Evolutionary conservation across 2,329 filamentous ascomycete species (phyloP).

Genomic region (Clonostachys byssicola): DNA sequence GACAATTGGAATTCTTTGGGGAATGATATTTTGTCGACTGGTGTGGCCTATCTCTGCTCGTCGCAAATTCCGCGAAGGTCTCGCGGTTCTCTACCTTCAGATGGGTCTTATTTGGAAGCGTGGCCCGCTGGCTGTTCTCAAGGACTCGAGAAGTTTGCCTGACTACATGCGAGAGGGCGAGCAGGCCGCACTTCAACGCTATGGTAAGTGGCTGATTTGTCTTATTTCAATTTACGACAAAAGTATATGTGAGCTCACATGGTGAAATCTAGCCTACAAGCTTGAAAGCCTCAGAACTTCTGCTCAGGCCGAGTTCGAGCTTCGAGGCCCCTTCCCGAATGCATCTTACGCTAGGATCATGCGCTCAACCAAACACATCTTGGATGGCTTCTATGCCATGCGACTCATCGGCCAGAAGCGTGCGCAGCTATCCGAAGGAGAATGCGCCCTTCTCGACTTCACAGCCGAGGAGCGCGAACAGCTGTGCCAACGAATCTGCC

Average conservation of each 20-base stretch:
- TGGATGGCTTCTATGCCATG: slow-evolving; percentile 96
- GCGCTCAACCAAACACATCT: slow-evolving; percentile 74
- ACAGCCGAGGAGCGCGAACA: slow-evolving; percentile 76
- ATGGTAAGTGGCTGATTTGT: slow-evolving; percentile 31
- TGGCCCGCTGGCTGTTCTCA: slow-evolving; percentile 75
- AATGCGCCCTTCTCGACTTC: slow-evolving; percentile 74
- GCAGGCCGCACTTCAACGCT: slow-evolving; percentile 81
- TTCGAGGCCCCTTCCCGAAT: slow-evolving; percentile 81
- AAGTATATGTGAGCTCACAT: slow-evolving; percentile 2
- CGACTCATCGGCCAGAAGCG: slow-evolving; percentile 86
- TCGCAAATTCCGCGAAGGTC: slow-evolving; percentile 80
- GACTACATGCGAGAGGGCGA: slow-evolving; percentile 87
- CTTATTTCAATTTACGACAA: not conserved
- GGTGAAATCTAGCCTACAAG: slow-evolving; percentile 43
- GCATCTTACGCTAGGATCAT: slow-evolving; percentile 71
- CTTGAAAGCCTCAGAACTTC: slow-evolving; percentile 70
- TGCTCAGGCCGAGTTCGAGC: slow-evolving; percentile 82
- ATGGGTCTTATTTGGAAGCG: slow-evolving; percentile 97
- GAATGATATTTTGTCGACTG: slow-evolving; percentile 80
- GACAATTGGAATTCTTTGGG: slow-evolving; percentile 84
- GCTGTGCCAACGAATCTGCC: slow-evolving; percentile 84
- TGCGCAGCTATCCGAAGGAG: slow-evolving; percentile 69
- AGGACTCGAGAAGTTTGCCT: slow-evolving; percentile 50
- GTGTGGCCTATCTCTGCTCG: slow-evolving; percentile 94
- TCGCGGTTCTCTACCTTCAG: slow-evolving; percentile 87